Evolutionary conservation across 257 asterid species (phyloP), one percentile per base, ranked within the genome.

Genomic region (Solanum appendiculatum): DNA sequence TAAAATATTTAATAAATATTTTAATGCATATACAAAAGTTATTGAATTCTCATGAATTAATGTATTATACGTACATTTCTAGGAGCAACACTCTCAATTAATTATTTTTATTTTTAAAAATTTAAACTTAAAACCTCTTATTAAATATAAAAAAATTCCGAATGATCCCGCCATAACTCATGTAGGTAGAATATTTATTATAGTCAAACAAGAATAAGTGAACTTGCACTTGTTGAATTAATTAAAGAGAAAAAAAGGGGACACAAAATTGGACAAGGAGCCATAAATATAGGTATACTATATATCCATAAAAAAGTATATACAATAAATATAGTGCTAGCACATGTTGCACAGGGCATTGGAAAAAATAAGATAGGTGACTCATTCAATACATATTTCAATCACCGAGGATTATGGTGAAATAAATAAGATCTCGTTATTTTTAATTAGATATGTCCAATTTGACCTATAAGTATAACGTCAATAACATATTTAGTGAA

Each of bases 331-430:
- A 46, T 15, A 29, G 18, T 46, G 66, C 7, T 20, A 80, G n/a
- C 42, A 80, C 85, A 80, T 80, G 66, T 46, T 46, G 42, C 60
- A 80, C 66, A 66, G 46, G 85, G 66, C 42, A 46, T 77, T 77
- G 5, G 37, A 75, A 13, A 42, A 25, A n/a, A 2, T 25, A 40
- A 39, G 11, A 77, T n/a, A 11, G 14, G 15, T 25, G 25, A 78
- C 84, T 78, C 9, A 78, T 16, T 80, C 29, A 29, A 5, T 29
- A 78, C 2, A 4, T 48, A 78, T 27, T 25, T 78, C 64, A 42
- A 16, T 1, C 8, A 4, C 0, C 9, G 5, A 36, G 7, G 0
- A 5, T 73, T 37, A 21, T 0, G 9, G 1, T 20, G 1, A 14
- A 13, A 10, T 20, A 20, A 73, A 5, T 69, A 31, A 69, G 0